Evolutionary conservation across 192 early-diverging fungal genomes (phyloP), one percentile per base, ranked within the genome.

Genomic region (Linnemannia hyalina): DNA sequence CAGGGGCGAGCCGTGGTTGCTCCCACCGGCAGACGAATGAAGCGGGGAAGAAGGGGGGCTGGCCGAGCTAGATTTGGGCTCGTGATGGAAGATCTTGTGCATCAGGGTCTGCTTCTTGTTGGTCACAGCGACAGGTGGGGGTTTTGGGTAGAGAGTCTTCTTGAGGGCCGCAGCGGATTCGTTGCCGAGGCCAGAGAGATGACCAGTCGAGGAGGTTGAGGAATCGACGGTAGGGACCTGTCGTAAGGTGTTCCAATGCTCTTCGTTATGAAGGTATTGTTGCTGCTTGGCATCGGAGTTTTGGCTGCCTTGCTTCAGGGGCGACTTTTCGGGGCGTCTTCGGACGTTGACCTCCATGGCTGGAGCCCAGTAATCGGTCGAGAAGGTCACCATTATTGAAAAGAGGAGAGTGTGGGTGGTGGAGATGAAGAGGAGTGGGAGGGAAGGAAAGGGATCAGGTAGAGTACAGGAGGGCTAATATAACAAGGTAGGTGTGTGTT

Each of bases 281-380:
- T 11, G 52, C 11, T 68, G 35, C 42, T 63, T 80, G 4, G 75
- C 44, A 5, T 54, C 16, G 15, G 40, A 73, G 11, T 40, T 55
- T n/a, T 41, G 54, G 57, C 65, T 68, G 36, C 72, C 41, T 22
- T 16, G n/a, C 18, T 78, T 57, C 9, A 78, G 68, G 29, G 36
- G 69, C 18, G 82, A 80, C 15, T 80, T 78, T 35, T 82, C 81
- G 40, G 75, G 77, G 41, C 86, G 82, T 49, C 89, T 82, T 42
- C 89, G 85, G 52, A 87, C 89, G 41, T 88, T 90, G 80, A 70
- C 71, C 52, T 90, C 89, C 69, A 90, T 82, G 76, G 82, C 89
- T 3, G 89, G 89, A 1, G 89, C 89, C 89, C 89, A 90, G 70
- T 88, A 90, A 74, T 90, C 89, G 52, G 89, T 88, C n/a, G 89